A percentile compares a stretch with the other conserved stretches of the same genome.
phyloP scores from a whole-genome alignment of 2,329 filamentous ascomycete species.

The Clathrospora elynae region DNA sequence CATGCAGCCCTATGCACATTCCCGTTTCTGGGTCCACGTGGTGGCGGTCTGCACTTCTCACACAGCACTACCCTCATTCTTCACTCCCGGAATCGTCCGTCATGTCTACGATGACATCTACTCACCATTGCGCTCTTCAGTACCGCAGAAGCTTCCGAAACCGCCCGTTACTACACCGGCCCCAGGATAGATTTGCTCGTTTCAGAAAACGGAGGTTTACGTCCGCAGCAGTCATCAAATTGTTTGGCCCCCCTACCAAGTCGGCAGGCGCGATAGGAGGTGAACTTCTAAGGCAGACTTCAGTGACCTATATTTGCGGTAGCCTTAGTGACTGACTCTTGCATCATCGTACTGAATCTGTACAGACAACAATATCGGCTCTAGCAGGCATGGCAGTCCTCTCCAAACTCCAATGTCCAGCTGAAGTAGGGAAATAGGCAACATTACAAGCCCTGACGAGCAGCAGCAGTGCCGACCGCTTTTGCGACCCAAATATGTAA shows the following conservation, averaged over 20 bases:
- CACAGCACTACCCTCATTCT: slow-evolving; percentile 15
- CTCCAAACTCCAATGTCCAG: too few relatives aligned
- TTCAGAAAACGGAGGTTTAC: slow-evolving; percentile 30
- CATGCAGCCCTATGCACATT: slow-evolving; percentile 44
- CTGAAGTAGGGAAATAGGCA: slow-evolving; percentile 4
- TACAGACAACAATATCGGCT: slow-evolving; percentile 11
- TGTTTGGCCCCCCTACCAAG: slow-evolving; percentile 19
- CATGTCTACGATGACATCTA: slow-evolving; percentile 10
- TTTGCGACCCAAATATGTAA: slow-evolving; percentile 2
- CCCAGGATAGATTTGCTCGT: slow-evolving; percentile 17
- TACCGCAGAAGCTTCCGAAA: background rate
- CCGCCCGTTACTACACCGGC: background rate
- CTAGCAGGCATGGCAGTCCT: too few relatives aligned
- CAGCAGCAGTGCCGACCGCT: slow-evolving; percentile 4
- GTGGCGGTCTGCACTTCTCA: slow-evolving; percentile 36
- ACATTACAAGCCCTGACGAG: background rate
- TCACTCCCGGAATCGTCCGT: slow-evolving; percentile 3
- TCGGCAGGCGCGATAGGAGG: slow-evolving; percentile 13
- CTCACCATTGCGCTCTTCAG: background rate
- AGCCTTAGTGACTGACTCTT: slow-evolving; percentile 7
- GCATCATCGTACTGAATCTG: slow-evolving; percentile 1
- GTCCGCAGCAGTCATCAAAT: slow-evolving; percentile 18
- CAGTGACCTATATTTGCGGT: slow-evolving; percentile 6
- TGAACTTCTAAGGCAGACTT: slow-evolving; percentile 12
- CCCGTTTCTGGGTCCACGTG: slow-evolving; percentile 38